These are phyloP conservation scores for Knoxdaviesia capensis DNA, from an alignment of 2,329 filamentous ascomycete genomes.

Conservation along the genomic window DNA sequence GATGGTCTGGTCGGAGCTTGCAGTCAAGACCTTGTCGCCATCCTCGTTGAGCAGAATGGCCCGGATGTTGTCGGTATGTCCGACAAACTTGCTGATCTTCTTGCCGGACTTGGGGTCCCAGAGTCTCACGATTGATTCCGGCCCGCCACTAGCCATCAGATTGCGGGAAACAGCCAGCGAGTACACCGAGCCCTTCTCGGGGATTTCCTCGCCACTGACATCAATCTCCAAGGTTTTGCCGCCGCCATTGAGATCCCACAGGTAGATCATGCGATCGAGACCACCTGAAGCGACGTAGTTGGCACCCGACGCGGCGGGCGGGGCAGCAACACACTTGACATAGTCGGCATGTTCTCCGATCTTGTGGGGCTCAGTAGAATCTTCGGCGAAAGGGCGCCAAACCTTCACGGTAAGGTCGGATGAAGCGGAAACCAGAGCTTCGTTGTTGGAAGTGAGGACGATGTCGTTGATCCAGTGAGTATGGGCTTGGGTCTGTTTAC, in stretches of 20 bases:
- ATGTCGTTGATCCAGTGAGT: constrained; percentile 97
- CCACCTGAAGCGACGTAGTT: constrained; percentile 91
- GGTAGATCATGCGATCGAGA: constrained; percentile 72
- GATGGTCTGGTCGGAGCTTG: constrained; percentile 88
- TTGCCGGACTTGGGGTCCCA: constrained; percentile 85
- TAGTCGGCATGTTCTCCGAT: constrained; percentile 93
- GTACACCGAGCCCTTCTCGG: constrained; percentile 89
- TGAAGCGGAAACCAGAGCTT: constrained; percentile 69
- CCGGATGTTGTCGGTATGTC: constrained; percentile 86
- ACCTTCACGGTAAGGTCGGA: constrained; percentile 89
- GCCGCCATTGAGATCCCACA: constrained; percentile 82
- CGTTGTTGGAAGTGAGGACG: constrained; percentile 55
- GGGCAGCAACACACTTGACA: constrained; percentile 79
- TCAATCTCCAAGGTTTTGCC: constrained; percentile 79
- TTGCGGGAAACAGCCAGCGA: constrained; percentile 62
- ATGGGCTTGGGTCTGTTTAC: constrained; percentile 49
- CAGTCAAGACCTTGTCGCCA: constrained; percentile 81
- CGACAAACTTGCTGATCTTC: constrained; percentile 86
- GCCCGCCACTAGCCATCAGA: constrained; percentile 78
- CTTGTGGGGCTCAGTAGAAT: constrained; percentile 34
- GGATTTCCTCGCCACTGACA: constrained; percentile 60
- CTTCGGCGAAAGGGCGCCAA: constrained; percentile 56
- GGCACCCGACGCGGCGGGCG: constrained; percentile 34
- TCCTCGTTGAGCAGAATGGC: constrained; percentile 77
- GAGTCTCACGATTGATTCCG: constrained; percentile 77